phyloP scores from a whole-genome alignment of 768 basidiomycete species.

The Royoungia palumana region DNA sequence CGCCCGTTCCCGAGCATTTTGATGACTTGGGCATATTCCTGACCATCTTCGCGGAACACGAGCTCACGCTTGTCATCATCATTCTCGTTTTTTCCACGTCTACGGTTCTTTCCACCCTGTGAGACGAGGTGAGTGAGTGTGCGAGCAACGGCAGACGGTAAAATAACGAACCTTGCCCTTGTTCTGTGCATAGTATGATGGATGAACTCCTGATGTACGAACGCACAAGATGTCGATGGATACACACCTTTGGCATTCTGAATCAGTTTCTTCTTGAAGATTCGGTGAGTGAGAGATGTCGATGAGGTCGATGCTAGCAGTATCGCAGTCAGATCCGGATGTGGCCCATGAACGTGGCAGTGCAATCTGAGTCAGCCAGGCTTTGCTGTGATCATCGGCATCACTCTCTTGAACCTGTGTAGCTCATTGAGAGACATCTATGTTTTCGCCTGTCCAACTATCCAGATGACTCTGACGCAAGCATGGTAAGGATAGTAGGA shows the following conservation, averaged over 20 bases:
- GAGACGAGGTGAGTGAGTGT: conserved; percentile 1
- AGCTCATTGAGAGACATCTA: too few relatives aligned
- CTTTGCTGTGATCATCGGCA: too few relatives aligned
- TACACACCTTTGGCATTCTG: conserved; percentile 26
- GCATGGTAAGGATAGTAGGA: too few relatives aligned
- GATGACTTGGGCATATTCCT: conserved; percentile 96
- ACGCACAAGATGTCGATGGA: not conserved
- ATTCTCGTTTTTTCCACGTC: conserved; percentile 99
- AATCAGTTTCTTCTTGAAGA: not conserved
- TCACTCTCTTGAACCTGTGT: too few relatives aligned
- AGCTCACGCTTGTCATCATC: conserved; percentile 98
- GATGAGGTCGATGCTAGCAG: not conserved
- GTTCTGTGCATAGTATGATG: conserved; percentile 14
- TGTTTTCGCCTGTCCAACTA: too few relatives aligned
- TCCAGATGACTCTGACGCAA: not conserved
- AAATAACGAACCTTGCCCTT: conserved; percentile 25
- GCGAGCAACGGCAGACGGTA: not conserved
- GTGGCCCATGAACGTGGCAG: conserved; percentile 6
- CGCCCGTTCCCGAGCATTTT: conserved; percentile 99
- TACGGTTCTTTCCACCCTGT: conserved; percentile 98
- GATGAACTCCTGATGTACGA: not conserved
- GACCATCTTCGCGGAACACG: conserved; percentile 97
- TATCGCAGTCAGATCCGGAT: not conserved
- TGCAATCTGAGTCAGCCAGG: conserved; percentile 5
- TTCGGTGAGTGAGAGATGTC: not conserved